Conservation (phyloP, 805 yeast genomes). For the Sungouiella thailandica region DNA sequence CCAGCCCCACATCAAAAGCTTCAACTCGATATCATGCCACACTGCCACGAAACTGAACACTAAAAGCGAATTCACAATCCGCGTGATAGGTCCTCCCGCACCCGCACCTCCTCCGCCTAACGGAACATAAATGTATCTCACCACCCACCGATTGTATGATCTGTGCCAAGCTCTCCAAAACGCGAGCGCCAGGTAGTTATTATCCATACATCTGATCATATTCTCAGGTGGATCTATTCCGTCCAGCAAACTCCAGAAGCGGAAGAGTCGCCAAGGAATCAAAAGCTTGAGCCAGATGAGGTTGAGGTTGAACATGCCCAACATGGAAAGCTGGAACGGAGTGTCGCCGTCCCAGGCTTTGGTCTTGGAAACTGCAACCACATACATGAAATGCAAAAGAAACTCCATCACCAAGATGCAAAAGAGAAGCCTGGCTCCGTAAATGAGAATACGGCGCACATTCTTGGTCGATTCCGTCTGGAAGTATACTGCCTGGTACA, state of each 20-base stretch:
- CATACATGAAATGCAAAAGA: slow-evolving; percentile 81
- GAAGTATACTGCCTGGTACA: slow-evolving; percentile 61
- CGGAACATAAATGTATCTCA: slow-evolving; percentile 85
- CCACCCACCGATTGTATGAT: slow-evolving; percentile 84
- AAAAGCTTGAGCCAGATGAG: slow-evolving; percentile 89
- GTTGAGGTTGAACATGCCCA: slow-evolving; percentile 84
- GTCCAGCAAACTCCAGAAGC: slow-evolving; percentile 91
- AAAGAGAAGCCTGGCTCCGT: slow-evolving; percentile 62
- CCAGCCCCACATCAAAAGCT: slow-evolving; percentile 94
- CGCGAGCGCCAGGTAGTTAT: slow-evolving; percentile 88
- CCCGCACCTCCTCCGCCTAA: slow-evolving; percentile 66
- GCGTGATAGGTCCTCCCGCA: slow-evolving; percentile 30
- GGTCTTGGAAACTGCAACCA: slow-evolving; percentile 86
- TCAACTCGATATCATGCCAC: slow-evolving; percentile 96
- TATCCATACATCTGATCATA: slow-evolving; percentile 93
- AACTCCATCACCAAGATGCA: slow-evolving; percentile 88
- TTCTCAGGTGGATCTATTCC: slow-evolving; percentile 96
- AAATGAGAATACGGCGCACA: slow-evolving; percentile 46
- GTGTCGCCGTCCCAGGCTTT: slow-evolving; percentile 87
- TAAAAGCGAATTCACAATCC: slow-evolving; percentile 71
- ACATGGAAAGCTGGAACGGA: slow-evolving; percentile 92
- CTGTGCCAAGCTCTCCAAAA: slow-evolving; percentile 99
- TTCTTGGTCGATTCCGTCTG: slow-evolving; percentile 52
- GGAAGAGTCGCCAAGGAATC: slow-evolving; percentile 93
- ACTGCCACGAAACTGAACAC: slow-evolving; percentile 94